Evolutionary conservation across 306 rosid species (phyloP), one percentile per base, ranked within the genome.

Genomic region (Fragaria ananassa): DNA sequence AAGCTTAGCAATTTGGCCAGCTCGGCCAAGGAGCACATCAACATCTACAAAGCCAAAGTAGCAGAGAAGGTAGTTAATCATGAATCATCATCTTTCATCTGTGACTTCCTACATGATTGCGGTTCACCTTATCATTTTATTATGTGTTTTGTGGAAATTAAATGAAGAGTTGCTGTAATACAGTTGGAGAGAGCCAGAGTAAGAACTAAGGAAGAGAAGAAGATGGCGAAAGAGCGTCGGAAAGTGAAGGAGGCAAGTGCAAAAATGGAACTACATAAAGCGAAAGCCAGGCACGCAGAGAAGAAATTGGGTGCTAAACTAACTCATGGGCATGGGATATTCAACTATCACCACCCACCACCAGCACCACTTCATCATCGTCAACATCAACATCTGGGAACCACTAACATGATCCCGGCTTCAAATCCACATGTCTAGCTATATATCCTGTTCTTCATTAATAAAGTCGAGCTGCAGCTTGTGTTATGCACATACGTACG

Each of bases 1-100:
- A 75, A 70, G 72, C 2, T 70, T 21, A 69, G 84, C 50, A 70
- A 81, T 65, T n/a, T 75, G 67, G 76, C 77, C 47, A 75, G 80
- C 15, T 50, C 77, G 14, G 72, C 80, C 76, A 80, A 50, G 65
- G 73, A 68, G 72, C 76, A 80, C 41, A 4, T 61, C 15, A 67
- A 58, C 9, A 58, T 75, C 25, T 80, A 47, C 34, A 80, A 61
- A 70, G 80, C 80, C 72, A 75, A 68, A 75, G 79, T 19, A 29
- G 72, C 35, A 70, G 84, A 80, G 63, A 75, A 80, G 80, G 84
- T 81, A 3, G 25, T 47, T 14, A 1, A 63, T 41, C 44, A 6
- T 41, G 35, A 31, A 31, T 18, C 12, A 14, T 4, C 63, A 17
- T n/a, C 18, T 60, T 29, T 5, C 51, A 31, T 61, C 17, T 42